Evolutionary conservation across 441 rosid genomes (phyloP), one percentile per base, ranked within the genome.

Genomic region (Adansonia madagascariensis): DNA sequence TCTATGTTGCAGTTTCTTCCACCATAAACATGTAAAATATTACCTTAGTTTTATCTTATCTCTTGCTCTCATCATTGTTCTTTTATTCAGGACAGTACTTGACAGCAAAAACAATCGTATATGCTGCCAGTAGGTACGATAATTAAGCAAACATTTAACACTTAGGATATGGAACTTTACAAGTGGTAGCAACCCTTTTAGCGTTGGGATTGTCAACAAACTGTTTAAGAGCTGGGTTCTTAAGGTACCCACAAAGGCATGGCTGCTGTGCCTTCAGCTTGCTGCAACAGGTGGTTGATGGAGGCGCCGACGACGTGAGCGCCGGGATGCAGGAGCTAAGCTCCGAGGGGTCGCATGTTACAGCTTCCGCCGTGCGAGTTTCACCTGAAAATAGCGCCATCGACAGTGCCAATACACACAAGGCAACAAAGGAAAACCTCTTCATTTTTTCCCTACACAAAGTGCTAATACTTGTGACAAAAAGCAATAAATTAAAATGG

Each of bases 201-300:
- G 88, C 87, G 62, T 83, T 82, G 14, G 86, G 91, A 71, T 84
- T 83, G 81, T 57, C 79, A 1, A 88, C 78, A 68, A 67, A 76
- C 79, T 62, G 74, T 41, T 73, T 72, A 17, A 86, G 80, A 69
- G 56, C 6, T 0, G 90, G 92, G 57, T 89, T 12, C 66, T 83
- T 80, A 3, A 82, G 14, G 59, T 86, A 86, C 18, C 62, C 65
- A 76, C 91, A 88, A 44, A 88, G 79, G 78, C 91, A 88, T 22
- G 85, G 81, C 65, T 76, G 61, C 68, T 88, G 88, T 62, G 82
- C 82, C 82, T 73, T 86, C 75, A 88, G 39, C 71, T 82, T 86
- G 79, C 60, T 63, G 84, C 91, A 88, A 67, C 91, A 88, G 2
- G 24, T 7, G 61, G 52, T 2, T 0, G 89, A 52, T 0, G 90